Evolutionary conservation across 2,329 filamentous ascomycete species (phyloP).

Genomic region (Helminthosporium solani): DNA sequence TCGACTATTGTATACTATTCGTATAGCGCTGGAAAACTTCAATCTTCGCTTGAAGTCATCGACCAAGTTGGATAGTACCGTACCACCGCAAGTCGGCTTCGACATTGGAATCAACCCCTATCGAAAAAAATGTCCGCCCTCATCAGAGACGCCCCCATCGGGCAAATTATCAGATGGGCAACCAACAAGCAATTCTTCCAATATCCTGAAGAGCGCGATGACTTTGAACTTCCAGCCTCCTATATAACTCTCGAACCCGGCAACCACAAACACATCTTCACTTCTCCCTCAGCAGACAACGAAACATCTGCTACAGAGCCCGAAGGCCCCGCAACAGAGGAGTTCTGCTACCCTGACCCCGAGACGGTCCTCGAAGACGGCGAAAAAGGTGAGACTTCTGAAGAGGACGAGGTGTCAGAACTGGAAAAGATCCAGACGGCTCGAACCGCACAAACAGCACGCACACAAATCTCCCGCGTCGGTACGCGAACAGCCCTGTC

Average conservation of each 20-base stretch:
- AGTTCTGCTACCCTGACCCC: conserved; percentile 23
- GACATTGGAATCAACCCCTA: not conserved
- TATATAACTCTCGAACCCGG: conserved; percentile 36
- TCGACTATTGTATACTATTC: too few species aligned
- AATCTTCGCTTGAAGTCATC: too few species aligned
- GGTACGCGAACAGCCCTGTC: conserved; percentile 41
- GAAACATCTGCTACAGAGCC: conserved; percentile 8
- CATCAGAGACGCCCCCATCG: conserved; percentile 59
- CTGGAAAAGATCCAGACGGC: conserved; percentile 39
- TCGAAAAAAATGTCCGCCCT: conserved; percentile 37
- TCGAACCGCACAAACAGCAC: conserved; percentile 25
- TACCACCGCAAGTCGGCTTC: too few species aligned
- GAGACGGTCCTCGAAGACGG: conserved; percentile 28
- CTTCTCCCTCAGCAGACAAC: conserved; percentile 5
- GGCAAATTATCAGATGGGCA: conserved; percentile 58
- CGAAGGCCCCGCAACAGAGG: conserved; percentile 23
- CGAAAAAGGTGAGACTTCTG: conserved; percentile 14
- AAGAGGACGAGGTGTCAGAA: conserved; percentile 20
- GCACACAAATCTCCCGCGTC: conserved; percentile 36
- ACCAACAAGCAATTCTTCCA: conserved; percentile 56
- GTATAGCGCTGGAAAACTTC: too few species aligned
- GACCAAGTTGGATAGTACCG: too few species aligned
- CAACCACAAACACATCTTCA: conserved; percentile 14
- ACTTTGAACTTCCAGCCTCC: conserved; percentile 53
- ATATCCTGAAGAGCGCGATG: conserved; percentile 61